Base-by-base conservation (phyloP, 495 filamentous ascomycete species). In the Cudoniella acicularis region DNA sequence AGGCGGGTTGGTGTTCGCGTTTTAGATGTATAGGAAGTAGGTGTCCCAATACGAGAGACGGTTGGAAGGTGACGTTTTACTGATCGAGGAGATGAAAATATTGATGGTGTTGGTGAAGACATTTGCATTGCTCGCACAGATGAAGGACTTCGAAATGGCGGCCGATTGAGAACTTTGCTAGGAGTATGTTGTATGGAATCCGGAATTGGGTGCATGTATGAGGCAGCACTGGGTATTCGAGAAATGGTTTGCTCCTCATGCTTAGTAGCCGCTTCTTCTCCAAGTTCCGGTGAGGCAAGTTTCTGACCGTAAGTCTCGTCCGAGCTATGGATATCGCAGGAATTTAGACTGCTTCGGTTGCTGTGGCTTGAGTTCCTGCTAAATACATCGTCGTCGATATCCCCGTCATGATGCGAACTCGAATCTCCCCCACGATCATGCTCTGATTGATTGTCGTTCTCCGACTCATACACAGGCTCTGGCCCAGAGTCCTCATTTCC, bases 41-140 rank as follows among this genome's bases (percentile, higher is more conserved):
- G 74, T 36, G 73, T 81, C 26, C 75, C 77, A 46, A 76, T 58
- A 26, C 74, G 71, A 13, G 73, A 77, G 18, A 76, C 76, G 10
- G 79, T 78, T 1, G 78, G 82, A 54, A 77, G 75, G 66, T 43
- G 49, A 62, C 62, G 70, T 63, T 56, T 67, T 48, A 56, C 42
- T 46, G 79, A 81, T 20, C 79, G 75, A 13, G 83, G 75, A 18
- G 77, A 77, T 36, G 65, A 73, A 63, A 75, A 76, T 25, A 78
- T 67, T 3, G 75, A 77, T 8, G 77, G 75, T 0, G 84, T 77
- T 1, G 86, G 84, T 2, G 85, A 86, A 0, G 83, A 79, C 84
- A 93, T 89, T 65, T 93, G 89, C 75, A 94, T 85, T 1, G 86
- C 86, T 40, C 85, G 79, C 8, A 93, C 84, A 0, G 87, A 89